phyloP scores from a whole-genome alignment of 2,329 filamentous ascomycete species.

The Trichoderma sp. region DNA sequence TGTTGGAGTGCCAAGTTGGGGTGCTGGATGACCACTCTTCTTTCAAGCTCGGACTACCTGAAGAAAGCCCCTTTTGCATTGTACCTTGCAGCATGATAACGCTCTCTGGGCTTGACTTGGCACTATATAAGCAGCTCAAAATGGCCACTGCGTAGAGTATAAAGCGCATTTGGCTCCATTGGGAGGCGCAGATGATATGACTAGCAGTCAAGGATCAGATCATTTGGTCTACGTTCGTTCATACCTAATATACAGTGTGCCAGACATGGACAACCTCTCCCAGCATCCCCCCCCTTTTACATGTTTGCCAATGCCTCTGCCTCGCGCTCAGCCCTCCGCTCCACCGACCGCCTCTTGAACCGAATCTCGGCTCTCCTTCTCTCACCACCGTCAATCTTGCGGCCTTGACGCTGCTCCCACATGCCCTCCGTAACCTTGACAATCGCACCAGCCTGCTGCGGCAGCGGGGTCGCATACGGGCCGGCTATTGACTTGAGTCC shows the following conservation, averaged over 20 bases:
- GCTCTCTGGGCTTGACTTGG: too few species aligned
- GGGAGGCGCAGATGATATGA: neutral
- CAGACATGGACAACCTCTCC: slow-evolving; percentile 7
- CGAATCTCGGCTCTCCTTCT: slow-evolving; percentile 81
- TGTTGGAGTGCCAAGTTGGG: too few species aligned
- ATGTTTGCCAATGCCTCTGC: slow-evolving; percentile 42
- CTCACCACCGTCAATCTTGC: slow-evolving; percentile 96
- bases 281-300: slow-evolving; percentile 32
- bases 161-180: too few species aligned
- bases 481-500: slow-evolving; percentile 72
- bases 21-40: too few species aligned
- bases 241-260: slow-evolving; percentile 27
- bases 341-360: slow-evolving; percentile 79
- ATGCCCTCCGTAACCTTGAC: slow-evolving; percentile 80
- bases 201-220: slow-evolving; percentile 10
- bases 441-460: slow-evolving; percentile 64
- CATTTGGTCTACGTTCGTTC: slow-evolving; percentile 8
- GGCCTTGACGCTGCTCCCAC: slow-evolving; percentile 86
- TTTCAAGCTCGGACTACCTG: too few species aligned
- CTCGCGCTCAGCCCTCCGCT: slow-evolving; percentile 70
- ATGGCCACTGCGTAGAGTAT: too few species aligned
- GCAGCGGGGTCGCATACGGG: slow-evolving; percentile 70
- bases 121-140: too few species aligned
- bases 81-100: too few species aligned
- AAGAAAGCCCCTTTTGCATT: too few species aligned